Base-by-base conservation (phyloP, 2,329 filamentous ascomycete genomes). In the Ascochyta koolunga region DNA sequence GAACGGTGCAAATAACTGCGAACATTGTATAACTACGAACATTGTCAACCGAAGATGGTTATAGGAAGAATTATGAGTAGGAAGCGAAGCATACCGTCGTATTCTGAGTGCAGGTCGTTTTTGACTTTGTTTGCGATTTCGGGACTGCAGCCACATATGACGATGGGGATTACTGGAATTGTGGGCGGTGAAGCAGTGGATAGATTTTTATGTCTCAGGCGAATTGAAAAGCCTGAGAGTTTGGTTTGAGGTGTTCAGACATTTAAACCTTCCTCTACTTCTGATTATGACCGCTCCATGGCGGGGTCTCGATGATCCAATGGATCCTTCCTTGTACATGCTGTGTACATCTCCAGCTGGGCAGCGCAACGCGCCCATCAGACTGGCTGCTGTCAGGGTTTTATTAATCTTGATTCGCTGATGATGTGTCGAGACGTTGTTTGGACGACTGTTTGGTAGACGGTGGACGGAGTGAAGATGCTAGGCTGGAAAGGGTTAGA, bases 1-100 rank as follows among this genome's bases (percentile, higher is more conserved):
- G 49, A 7, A 58, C 40, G 36, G 64, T 41, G 37, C 64, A 60
- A 35, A 56, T 54, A 18, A 54, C 59, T 13, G 11, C 5, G 3
- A 29, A 29, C 8, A 27, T 4, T 29, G 27, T 13, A 27, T 54
- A 18, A 54, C 59, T 13, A 11, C 5, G 3, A 29, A 29, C 8
- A 27, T 4, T 29, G 27, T 13, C 9, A n/a, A n/a, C n/a, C n/a
- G n/a, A n/a, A n/a, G n/a, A n/a, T n/a, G 27, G 10, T 13, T 5
- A 13, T 10, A 15, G 4, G 10, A 15, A 13, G 11, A 29, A 4
- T 13, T 13, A 13, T 13, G 27, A 1, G 22, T 5, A 24, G 8
- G 4, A 15, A 59, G 15, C n/a, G n/a, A n/a, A n/a, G n/a, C n/a
- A n/a, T 44, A 64, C 59, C 56, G 41, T 64, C 56, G 31, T 60